Conservation (phyloP, 148 eudicot genomes). For the Camellia lanceoleosa region DNA sequence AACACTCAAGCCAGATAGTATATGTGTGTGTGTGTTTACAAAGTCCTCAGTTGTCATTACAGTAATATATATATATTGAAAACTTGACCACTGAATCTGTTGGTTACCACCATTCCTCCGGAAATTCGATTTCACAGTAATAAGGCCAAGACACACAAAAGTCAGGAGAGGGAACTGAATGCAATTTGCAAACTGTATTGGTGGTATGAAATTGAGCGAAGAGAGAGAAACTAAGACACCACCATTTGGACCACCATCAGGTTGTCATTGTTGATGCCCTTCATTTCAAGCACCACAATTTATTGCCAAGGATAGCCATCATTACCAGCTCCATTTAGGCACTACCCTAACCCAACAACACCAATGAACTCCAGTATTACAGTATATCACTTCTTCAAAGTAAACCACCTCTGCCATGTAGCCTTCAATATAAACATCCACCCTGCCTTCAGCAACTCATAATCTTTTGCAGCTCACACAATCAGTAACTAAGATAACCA, state of each 20-base stretch:
- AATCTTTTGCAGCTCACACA: not conserved
- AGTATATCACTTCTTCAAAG: not conserved
- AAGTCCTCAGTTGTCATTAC: not conserved
- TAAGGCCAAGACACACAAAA: not conserved
- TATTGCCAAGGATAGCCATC: not conserved
- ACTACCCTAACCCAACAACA: not conserved
- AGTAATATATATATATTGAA: not conserved
- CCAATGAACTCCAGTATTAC: not conserved
- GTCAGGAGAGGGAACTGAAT: not conserved
- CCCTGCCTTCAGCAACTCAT: not conserved
- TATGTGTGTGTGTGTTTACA: not conserved
- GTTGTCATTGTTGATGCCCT: not conserved
- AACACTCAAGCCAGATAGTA: not conserved
- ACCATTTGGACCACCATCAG: not conserved
- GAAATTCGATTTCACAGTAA: not conserved
- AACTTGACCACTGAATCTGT: slow-evolving; percentile 1
- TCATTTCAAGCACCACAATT: not conserved
- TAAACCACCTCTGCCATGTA: not conserved
- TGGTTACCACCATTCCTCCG: not conserved
- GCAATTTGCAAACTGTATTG: not conserved
- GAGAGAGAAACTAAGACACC: not conserved
- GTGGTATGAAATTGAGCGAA: not conserved
- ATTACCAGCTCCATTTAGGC: not conserved
- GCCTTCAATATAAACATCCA: not conserved
- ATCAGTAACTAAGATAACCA: not conserved